Evolutionary conservation across 164 flowering plant species (phyloP).

Genomic region (Vitis cinerea): DNA sequence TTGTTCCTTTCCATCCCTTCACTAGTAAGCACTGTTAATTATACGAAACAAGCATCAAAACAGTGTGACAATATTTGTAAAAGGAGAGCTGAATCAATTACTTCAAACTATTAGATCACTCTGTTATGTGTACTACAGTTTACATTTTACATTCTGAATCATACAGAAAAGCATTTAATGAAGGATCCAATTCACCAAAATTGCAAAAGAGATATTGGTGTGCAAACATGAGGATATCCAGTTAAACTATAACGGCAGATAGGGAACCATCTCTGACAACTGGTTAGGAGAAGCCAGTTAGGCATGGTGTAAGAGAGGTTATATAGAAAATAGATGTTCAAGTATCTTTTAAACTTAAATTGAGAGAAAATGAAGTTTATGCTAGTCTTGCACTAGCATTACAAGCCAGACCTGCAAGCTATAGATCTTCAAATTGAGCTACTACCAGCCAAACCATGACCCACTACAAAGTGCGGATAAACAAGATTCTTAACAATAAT

Average conservation of each 20-base stretch:
- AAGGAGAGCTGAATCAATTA: not conserved
- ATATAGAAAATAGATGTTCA: no score
- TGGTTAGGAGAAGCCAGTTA: not conserved
- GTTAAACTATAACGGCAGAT: no score
- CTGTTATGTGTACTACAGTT: not conserved
- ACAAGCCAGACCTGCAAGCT: no score
- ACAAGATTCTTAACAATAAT: no score
- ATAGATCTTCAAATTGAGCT: no score
- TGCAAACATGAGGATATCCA: not conserved
- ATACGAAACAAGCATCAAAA: not conserved
- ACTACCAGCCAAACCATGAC: no score
- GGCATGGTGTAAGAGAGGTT: not conserved
- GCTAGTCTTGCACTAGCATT: no score
- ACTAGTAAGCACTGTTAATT: slow-evolving; percentile 77
- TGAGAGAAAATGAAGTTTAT: no score
- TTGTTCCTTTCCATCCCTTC: slow-evolving; percentile 98
- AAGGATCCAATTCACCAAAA: not conserved
- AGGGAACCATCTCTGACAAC: no score
- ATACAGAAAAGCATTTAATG: not conserved
- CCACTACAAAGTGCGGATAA: no score
- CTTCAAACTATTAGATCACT: not conserved
- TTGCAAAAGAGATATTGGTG: not conserved
- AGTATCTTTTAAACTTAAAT: no score
- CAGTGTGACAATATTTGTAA: not conserved
- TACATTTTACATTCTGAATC: not conserved